Percentiles rank a stretch among this genome's conserved stretches.
Evolutionary conservation across 2,329 filamentous ascomycete genomes (phyloP).

Genomic region (Talaromyces sp.): DNA sequence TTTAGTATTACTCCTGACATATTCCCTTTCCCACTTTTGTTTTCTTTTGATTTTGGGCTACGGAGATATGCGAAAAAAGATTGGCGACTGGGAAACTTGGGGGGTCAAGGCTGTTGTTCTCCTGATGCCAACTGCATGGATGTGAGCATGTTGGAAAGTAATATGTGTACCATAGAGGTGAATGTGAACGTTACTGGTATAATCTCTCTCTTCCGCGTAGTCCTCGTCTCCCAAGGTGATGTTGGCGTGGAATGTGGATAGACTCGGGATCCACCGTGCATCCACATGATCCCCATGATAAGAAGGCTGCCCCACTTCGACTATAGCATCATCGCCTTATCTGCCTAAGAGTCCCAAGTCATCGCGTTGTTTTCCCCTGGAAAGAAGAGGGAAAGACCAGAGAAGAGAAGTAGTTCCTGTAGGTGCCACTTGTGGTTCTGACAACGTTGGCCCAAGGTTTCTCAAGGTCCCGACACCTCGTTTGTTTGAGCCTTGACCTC

Average conservation of each 20-base stretch:
- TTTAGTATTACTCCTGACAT: constrained; percentile 30
- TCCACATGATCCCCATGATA: constrained; percentile 9
- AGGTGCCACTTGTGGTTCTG: constrained; percentile 2
- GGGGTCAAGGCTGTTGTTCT: constrained; percentile 7
- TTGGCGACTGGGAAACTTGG: constrained; percentile 9
- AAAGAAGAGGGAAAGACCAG: background rate
- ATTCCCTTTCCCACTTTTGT: constrained; percentile 24
- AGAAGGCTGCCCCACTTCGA: constrained; percentile 13
- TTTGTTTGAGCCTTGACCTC: constrained; percentile 19
- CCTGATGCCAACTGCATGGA: constrained; percentile 9
- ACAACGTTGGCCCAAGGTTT: constrained; percentile 12
- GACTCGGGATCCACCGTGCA: background rate
- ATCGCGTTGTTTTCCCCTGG: background rate
- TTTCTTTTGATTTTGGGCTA: constrained; percentile 16
- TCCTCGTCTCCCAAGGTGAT: no score
- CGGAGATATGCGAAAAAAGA: constrained; percentile 15
- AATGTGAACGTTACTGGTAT: constrained; percentile 21
- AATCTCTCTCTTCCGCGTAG: no score
- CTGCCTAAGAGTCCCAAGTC: background rate
- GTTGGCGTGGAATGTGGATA: background rate
- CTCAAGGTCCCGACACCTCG: background rate
- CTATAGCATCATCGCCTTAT: constrained; percentile 11
- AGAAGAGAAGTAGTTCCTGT: background rate
- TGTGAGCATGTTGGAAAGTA: constrained; percentile 24
- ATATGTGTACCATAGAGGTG: constrained; percentile 33